Evolutionary conservation across 1,139 yeast genomes (phyloP).

Genomic region (Candida gigantensis): DNA sequence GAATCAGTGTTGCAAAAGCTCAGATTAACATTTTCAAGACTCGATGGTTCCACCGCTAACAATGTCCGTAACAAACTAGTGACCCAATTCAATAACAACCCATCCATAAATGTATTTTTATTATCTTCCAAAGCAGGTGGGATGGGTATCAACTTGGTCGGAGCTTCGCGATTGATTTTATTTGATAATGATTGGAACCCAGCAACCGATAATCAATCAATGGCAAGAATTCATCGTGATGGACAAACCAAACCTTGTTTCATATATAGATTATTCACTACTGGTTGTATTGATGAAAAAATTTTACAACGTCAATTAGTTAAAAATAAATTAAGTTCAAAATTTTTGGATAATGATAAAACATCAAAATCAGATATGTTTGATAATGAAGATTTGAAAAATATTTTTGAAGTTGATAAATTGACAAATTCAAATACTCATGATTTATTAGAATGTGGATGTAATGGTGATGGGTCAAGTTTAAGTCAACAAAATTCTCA

Average conservation of each 20-base stretch:
- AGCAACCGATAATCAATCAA: slow-evolving; percentile 87
- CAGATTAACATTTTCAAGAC: slow-evolving; percentile 55
- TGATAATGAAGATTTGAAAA: slow-evolving; percentile 65
- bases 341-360: slow-evolving; percentile 61
- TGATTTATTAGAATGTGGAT: slow-evolving; percentile 74
- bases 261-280: slow-evolving; percentile 78
- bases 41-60: slow-evolving; percentile 85
- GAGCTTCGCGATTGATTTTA: slow-evolving; percentile 82
- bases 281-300: slow-evolving; percentile 94
- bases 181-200: slow-evolving; percentile 97
- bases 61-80: slow-evolving; percentile 67
- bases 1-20: slow-evolving; percentile 56
- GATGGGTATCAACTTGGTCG: slow-evolving; percentile 83
- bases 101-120: slow-evolving; percentile 61
- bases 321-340: slow-evolving; percentile 78
- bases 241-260: slow-evolving; percentile 82
- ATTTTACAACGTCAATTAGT: slow-evolving; percentile 91
- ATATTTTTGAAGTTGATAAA: slow-evolving; percentile 63
- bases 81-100: slow-evolving; percentile 58
- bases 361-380: slow-evolving; percentile 50
- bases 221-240: slow-evolving; percentile 94
- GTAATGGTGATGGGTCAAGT: slow-evolving; percentile 44
- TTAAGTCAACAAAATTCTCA: slow-evolving; percentile 10
- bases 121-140: slow-evolving; percentile 95
- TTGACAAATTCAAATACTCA: slow-evolving; percentile 74